phyloP scores from a whole-genome alignment of 129 eudicot genomes.

The Helianthus annuus region DNA sequence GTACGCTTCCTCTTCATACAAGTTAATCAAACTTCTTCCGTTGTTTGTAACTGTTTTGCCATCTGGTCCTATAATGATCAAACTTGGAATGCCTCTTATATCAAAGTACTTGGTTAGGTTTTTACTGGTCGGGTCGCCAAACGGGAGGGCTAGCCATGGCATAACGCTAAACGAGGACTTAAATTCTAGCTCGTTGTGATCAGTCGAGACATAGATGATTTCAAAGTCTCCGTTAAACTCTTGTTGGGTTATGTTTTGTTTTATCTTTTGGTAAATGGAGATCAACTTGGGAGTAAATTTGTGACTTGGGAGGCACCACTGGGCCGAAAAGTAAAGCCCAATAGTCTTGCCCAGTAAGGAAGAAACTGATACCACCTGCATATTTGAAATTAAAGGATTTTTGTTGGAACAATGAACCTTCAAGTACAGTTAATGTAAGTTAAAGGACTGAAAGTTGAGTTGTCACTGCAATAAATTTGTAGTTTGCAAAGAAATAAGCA shows the following conservation, averaged over 20 bases:
- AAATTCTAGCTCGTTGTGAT: conserved; percentile 49
- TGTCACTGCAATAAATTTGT: no score
- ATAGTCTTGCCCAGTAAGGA: conserved; percentile 65
- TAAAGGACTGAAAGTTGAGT: no score
- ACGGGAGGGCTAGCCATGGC: conserved; percentile 91
- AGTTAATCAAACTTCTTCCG: conserved; percentile 72
- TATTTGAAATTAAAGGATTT: no score
- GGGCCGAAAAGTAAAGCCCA: conserved; percentile 88
- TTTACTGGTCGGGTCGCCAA: conserved; percentile 49
- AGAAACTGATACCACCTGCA: conserved; percentile 67
- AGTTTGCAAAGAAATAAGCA: no score
- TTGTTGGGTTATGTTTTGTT: conserved; percentile 36
- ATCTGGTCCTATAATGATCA: conserved; percentile 78
- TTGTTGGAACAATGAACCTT: no score
- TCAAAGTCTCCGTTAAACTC: conserved; percentile 46
- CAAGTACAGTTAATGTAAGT: no score
- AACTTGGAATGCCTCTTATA: conserved; percentile 61
- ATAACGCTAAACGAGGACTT: conserved; percentile 41
- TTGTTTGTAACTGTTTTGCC: conserved; percentile 77
- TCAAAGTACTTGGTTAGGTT: conserved; percentile 67
- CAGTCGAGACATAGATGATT: conserved; percentile 67
- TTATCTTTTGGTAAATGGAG: conserved; percentile 68
- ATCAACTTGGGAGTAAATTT: conserved; percentile 74
- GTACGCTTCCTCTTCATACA: conserved; percentile 68
- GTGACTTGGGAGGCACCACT: conserved; percentile 73